These are phyloP conservation scores for Pseudocercospora musae DNA, from an alignment of 2,329 filamentous ascomycete genomes.

Conservation along the genomic window DNA sequence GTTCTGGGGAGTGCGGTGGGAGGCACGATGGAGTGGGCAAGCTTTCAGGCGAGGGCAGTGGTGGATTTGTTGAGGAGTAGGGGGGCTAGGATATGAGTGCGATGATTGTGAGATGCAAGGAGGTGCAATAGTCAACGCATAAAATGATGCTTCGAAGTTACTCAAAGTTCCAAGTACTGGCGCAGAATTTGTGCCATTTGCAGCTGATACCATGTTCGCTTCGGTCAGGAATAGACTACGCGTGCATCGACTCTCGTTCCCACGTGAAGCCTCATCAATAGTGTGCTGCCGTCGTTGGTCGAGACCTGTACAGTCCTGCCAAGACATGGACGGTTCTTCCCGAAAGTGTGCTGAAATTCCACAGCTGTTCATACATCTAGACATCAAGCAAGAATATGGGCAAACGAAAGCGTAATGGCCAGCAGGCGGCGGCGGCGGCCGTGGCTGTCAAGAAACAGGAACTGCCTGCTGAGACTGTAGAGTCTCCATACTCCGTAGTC, in stretches of 20 bases:
- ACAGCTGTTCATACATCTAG: too few relatives aligned
- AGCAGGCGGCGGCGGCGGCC: not conserved
- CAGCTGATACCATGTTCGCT: too few relatives aligned
- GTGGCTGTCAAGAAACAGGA: conserved; percentile 3
- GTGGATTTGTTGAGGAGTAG: conserved; percentile 85
- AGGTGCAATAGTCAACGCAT: not conserved
- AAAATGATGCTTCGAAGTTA: too few relatives aligned
- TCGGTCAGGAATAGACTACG: too few relatives aligned
- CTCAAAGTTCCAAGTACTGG: too few relatives aligned
- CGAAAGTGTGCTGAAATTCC: too few relatives aligned
- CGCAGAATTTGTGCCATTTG: too few relatives aligned
- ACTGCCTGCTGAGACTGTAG: conserved; percentile 6
- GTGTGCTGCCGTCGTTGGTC: too few relatives aligned
- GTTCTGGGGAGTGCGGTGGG: conserved; percentile 60
- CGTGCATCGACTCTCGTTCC: too few relatives aligned
- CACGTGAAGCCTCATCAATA: too few relatives aligned
- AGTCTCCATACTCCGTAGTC: conserved; percentile 11
- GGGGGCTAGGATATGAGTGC: conserved; percentile 68
- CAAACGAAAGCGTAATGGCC: conserved; percentile 13
- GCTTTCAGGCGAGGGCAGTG: conserved; percentile 72
- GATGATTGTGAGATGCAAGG: not conserved
- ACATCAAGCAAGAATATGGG: conserved; percentile 5
- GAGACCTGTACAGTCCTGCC: too few relatives aligned
- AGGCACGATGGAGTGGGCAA: conserved; percentile 70
- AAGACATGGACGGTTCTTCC: not conserved